phyloP scores from a whole-genome alignment of 1,284 basidiomycete species.

The Ustilago trichophora region DNA sequence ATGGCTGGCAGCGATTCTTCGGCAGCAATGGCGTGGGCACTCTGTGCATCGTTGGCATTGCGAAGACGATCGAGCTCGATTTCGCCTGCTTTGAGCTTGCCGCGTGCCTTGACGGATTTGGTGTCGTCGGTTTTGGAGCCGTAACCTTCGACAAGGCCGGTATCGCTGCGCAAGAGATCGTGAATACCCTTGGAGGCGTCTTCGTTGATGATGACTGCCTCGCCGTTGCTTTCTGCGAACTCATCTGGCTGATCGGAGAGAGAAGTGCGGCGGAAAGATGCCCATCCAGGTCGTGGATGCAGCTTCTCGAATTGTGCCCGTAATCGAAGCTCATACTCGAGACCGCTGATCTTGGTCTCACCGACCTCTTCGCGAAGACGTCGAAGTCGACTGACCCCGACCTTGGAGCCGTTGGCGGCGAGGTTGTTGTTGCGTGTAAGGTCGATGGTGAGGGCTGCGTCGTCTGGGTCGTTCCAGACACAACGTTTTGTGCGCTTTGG shows the following conservation, averaged over 20 bases:
- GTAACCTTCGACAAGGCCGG: constrained; percentile 44
- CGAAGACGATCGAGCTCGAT: constrained; percentile 84
- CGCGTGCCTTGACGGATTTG: constrained; percentile 67
- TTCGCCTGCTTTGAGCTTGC: constrained; percentile 72
- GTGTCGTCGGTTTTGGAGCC: constrained; percentile 68
- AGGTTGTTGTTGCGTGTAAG: constrained; percentile 71
- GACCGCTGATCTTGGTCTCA: constrained; percentile 79
- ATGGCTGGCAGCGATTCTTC: constrained; percentile 74
- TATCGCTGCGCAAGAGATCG: constrained; percentile 59
- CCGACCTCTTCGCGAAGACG: constrained; percentile 82
- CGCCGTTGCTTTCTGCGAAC: constrained; percentile 65
- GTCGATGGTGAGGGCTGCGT: constrained; percentile 74
- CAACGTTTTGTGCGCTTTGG: constrained; percentile 65
- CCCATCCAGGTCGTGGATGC: constrained; percentile 91
- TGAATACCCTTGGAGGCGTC: constrained; percentile 70
- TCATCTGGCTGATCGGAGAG: constrained; percentile 65
- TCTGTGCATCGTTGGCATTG: constrained; percentile 77
- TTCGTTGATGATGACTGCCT: constrained; percentile 49
- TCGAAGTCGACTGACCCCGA: constrained; percentile 73
- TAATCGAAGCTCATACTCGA: constrained; percentile 85
- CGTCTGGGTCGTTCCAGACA: constrained; percentile 88
- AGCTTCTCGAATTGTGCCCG: constrained; percentile 85
- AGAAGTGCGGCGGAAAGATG: constrained; percentile 73
- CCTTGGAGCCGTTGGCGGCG: constrained; percentile 55
- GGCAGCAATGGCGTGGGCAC: constrained; percentile 25